Percentiles rank a stretch among this genome's conserved stretches.
These are phyloP conservation scores for Hysterangium stoloniferum DNA, from an alignment of 768 basidiomycete genomes.

Conservation along the genomic window DNA sequence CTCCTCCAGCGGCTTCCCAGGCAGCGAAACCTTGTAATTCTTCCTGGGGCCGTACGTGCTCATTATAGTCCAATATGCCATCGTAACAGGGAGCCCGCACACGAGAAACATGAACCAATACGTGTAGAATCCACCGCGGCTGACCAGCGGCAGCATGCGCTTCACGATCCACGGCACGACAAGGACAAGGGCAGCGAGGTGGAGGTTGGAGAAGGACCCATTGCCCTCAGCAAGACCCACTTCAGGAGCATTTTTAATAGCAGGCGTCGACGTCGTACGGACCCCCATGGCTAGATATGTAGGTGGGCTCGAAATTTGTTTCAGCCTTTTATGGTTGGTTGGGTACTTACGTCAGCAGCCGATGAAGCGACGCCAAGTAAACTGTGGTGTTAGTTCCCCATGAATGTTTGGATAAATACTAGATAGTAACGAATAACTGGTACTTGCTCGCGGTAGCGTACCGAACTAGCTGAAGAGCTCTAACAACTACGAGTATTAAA, in stretches of 20 bases:
- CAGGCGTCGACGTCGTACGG: constrained; percentile 56
- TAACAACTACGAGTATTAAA: too few species aligned
- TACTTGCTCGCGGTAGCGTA: too few species aligned
- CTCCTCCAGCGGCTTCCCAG: constrained; percentile 77
- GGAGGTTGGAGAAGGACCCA: constrained; percentile 72
- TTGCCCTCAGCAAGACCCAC: constrained; percentile 81
- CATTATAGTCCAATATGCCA: constrained; percentile 87
- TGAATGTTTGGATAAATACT: too few species aligned
- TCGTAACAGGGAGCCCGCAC: constrained; percentile 65
- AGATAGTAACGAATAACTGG: too few species aligned
- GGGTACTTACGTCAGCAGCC: too few species aligned
- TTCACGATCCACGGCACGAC: constrained; percentile 82
- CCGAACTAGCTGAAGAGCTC: too few species aligned
- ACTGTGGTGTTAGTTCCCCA: too few species aligned
- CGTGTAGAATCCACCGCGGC: constrained; percentile 76
- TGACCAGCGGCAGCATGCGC: constrained; percentile 72
- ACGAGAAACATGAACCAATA: constrained; percentile 75
- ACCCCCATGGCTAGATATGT: constrained; percentile 29
- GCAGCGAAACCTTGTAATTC: constrained; percentile 80
- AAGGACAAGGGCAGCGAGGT: constrained; percentile 71
- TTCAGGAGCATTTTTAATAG: constrained; percentile 81
- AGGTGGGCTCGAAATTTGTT: too few species aligned
- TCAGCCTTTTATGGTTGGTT: too few species aligned
- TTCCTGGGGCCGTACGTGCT: constrained; percentile 72
- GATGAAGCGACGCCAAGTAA: too few species aligned